These are phyloP conservation scores for Schwanniomyces yamadae DNA, from an alignment of 805 yeast genomes.

Conservation along the genomic window DNA sequence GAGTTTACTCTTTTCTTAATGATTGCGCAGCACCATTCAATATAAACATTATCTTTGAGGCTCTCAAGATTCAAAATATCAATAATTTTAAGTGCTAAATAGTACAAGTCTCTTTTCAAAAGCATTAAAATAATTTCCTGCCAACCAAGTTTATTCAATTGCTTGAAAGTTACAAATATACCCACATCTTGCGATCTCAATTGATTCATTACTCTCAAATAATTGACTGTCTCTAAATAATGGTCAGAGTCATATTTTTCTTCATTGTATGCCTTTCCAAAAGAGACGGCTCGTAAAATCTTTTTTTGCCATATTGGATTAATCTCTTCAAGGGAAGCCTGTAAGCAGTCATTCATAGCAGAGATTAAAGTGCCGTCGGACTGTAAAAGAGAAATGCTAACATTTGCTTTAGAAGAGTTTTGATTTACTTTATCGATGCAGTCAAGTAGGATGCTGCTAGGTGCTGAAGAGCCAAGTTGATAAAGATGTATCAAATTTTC, in stretches of 20 bases:
- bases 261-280: constrained; percentile 70
- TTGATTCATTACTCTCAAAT: constrained; percentile 66
- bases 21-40: constrained; percentile 79
- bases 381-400: constrained; percentile 58
- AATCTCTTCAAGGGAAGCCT: constrained; percentile 76
- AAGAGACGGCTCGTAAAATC: constrained; percentile 74
- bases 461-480: constrained; percentile 78
- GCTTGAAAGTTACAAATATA: constrained; percentile 59
- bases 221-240: constrained; percentile 62
- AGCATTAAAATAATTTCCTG: constrained; percentile 56
- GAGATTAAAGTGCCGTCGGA: constrained; percentile 41
- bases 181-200: constrained; percentile 67
- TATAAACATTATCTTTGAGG: constrained; percentile 45
- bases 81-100: constrained; percentile 62
- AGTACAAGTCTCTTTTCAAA: constrained; percentile 56
- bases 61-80: constrained; percentile 46
- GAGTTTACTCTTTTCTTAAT: constrained; percentile 52
- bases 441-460: constrained; percentile 80
- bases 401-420: constrained; percentile 80
- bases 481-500: constrained; percentile 59
- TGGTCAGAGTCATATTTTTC: constrained; percentile 53
- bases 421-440: constrained; percentile 59
- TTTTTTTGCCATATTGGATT: constrained; percentile 78
- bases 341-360: constrained; percentile 71
- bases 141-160: constrained; percentile 53